These are phyloP conservation scores for Brasilioporus rufonigricans DNA, from an alignment of 768 basidiomycete species.

Conservation along the genomic window DNA sequence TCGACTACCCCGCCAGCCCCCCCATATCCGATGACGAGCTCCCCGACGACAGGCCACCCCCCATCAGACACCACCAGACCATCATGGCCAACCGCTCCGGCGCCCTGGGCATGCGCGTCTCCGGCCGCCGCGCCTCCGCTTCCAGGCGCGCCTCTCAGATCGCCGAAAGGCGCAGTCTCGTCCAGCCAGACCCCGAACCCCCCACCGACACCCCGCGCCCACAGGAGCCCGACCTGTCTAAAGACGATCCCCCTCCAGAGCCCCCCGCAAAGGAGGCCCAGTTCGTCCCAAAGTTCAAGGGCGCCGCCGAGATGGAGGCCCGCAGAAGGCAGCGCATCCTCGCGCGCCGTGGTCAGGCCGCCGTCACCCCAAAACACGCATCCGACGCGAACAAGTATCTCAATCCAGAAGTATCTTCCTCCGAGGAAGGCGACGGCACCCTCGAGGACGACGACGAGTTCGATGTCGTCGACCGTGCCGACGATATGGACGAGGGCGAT, in stretches of 20 bases:
- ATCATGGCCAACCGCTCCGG: conserved; percentile 78
- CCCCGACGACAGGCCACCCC: conserved; percentile 29
- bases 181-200: background rate
- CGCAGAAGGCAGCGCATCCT: conserved; percentile 64
- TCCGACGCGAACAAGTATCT: conserved; percentile 36
- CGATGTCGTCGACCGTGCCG: conserved; percentile 46
- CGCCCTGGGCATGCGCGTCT: conserved; percentile 73
- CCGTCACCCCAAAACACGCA: conserved; percentile 23
- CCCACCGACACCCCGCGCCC: too few species aligned
- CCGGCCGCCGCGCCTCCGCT: conserved; percentile 56
- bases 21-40: conserved; percentile 70
- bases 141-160: conserved; percentile 46
- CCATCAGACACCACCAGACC: conserved; percentile 80
- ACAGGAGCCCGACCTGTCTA: background rate
- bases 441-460: conserved; percentile 47
- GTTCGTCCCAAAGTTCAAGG: conserved; percentile 78
- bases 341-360: conserved; percentile 47
- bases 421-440: conserved; percentile 48
- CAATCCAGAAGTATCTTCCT: conserved; percentile 49
- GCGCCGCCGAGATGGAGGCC: conserved; percentile 84
- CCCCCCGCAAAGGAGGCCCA: conserved; percentile 51
- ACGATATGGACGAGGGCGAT: conserved; percentile 61
- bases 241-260: conserved; percentile 19
- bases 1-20: conserved; percentile 67
- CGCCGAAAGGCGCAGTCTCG: background rate